Evolutionary conservation across 257 asterid genomes (phyloP).

Genomic region (Penstemon newberryi): DNA sequence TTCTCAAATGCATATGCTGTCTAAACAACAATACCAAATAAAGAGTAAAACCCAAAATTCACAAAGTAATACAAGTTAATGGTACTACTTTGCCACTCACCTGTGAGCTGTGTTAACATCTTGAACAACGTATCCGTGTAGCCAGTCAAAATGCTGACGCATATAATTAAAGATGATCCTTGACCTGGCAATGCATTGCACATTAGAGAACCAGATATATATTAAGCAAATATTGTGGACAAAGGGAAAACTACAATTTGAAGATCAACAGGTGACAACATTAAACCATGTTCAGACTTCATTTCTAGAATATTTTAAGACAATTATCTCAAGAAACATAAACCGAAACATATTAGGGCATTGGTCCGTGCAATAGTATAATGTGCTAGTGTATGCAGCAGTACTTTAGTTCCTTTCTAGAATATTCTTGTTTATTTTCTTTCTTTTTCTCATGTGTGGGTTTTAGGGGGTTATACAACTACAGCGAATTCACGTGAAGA

Average conservation of each 20-base stretch:
- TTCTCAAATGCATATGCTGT: background rate
- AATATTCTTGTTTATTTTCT: background rate
- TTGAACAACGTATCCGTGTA: slow-evolving; percentile 90
- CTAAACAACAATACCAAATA: slow-evolving; percentile 12
- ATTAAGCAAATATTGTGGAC: slow-evolving; percentile 15
- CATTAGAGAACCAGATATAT: slow-evolving; percentile 25
- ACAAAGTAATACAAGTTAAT: background rate
- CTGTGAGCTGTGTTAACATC: slow-evolving; percentile 83
- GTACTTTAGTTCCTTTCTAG: background rate
- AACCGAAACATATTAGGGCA: background rate
- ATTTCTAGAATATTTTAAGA: slow-evolving; percentile 1
- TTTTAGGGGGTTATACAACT: background rate
- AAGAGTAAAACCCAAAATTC: slow-evolving; percentile 7
- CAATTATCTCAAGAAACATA: slow-evolving; percentile 1
- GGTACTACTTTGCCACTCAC: slow-evolving; percentile 42
- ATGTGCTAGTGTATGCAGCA: slow-evolving; percentile 9
- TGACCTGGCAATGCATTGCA: slow-evolving; percentile 66
- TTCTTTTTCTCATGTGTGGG: slow-evolving; percentile 1
- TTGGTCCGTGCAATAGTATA: background rate
- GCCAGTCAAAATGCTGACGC: slow-evolving; percentile 94
- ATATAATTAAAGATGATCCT: slow-evolving; percentile 89
- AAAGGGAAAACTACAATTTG: slow-evolving; percentile 12
- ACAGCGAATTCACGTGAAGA: background rate
- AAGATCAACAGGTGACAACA: background rate
- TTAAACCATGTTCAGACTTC: slow-evolving; percentile 6